Evolutionary conservation across 257 asterid species (phyloP), one percentile per base, ranked within the genome.

Genomic region (Paraleonurus japonicus): DNA sequence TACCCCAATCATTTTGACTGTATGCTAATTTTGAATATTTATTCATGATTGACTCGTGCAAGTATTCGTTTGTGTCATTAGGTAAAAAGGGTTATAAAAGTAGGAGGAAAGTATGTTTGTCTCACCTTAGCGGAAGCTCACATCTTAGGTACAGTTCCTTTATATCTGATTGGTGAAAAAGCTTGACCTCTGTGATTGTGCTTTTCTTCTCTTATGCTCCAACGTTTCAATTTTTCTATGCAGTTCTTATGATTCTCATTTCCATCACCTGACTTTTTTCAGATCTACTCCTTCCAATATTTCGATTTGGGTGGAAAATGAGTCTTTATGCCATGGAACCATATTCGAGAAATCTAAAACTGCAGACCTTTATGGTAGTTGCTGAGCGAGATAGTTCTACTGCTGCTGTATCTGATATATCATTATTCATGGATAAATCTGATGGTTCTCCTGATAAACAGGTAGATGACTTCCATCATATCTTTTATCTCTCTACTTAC

Each of bases 71-170:
- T 59, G 63, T 68, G 55, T 55, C 33, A 63, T 70, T 88, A 95
- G 99, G 99, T 95, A 59, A 88, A 88, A 73, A 84, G 99, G 80
- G 81, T 95, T 69, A 68, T 92, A 47, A 89, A 81, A 82, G 63
- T 47, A 54, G 90, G 93, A 9, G 99, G 99, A 58, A 95, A 84
- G 67, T 95, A 75, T 79, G 67, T 95, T 74, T 95, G 99, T 78
- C 96, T 95, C 77, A 92, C 99, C 82, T 81, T 89, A 76, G 98
- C 93, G 2, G 98, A 95, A 79, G 70, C 87, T 76, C 95, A 89
- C 69, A 96, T 95, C 33, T 78, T 95, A 92, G 98, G 98, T 93
- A 92, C 64, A 69, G 48, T 70, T 75, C 59, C 19, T 67, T 53
- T 76, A 50, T 43, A 48, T 61, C 48, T 48, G 15, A n/a, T 59